Percentiles rank a stretch among this genome's conserved stretches.
Conservation (phyloP, 208 protist genomes). For the Wallacemonas rigidus region DNA sequence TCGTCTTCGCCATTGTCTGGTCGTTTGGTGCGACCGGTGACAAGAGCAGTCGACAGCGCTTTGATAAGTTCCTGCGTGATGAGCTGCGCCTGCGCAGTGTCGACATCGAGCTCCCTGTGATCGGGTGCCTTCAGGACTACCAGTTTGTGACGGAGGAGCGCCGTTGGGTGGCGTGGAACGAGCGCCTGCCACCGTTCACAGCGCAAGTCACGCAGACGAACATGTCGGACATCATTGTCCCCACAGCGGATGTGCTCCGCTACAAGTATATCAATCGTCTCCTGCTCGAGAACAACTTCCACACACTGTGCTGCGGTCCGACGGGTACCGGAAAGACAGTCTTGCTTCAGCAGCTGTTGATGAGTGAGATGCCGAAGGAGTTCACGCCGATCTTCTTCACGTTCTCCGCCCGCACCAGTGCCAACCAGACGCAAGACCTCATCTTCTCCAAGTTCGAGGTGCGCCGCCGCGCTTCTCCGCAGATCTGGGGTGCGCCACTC, state of each 20-base stretch:
- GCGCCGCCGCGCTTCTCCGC: conserved; percentile 92
- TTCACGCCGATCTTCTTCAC: conserved; percentile 96
- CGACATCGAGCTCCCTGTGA: conserved; percentile 83
- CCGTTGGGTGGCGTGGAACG: conserved; percentile 94
- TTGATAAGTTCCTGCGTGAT: conserved; percentile 94
- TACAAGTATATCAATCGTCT: conserved; percentile 95
- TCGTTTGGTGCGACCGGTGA: conserved; percentile 96
- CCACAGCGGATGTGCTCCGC: conserved; percentile 96
- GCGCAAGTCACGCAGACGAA: conserved; percentile 82
- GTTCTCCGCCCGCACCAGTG: conserved; percentile 98
- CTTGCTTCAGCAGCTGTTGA: conserved; percentile 94
- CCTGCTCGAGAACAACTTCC: conserved; percentile 88
- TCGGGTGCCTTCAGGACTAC: conserved; percentile 96
- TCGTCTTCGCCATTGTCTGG: conserved; percentile 98
- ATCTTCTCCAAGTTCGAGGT: conserved; percentile 98
- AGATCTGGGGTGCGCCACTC: conserved; percentile 96
- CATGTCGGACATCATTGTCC: conserved; percentile 97
- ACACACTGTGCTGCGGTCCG: conserved; percentile 96
- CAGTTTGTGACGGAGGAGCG: conserved; percentile 88
- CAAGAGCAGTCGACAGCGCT: conserved; percentile 82
- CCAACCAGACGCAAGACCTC: conserved; percentile 97
- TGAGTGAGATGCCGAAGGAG: conserved; percentile 93
- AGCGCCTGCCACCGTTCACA: conserved; percentile 84
- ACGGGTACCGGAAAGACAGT: conserved; percentile 98
- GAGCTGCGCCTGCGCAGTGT: conserved; percentile 70